phyloP scores from a whole-genome alignment of 345 rosid species.

The Aurinia saxatilis region DNA sequence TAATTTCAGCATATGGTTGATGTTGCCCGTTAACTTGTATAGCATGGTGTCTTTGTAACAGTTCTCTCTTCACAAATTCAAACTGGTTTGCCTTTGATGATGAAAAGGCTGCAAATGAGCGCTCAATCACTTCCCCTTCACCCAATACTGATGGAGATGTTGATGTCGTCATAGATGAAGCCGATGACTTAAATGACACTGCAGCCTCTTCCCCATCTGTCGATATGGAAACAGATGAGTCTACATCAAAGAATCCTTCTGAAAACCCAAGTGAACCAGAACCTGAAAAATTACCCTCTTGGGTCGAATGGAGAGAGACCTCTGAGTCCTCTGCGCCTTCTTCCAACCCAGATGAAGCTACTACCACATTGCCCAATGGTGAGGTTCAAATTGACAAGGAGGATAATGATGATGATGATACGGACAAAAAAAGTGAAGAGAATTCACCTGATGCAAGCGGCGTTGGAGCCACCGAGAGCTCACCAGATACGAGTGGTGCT shows the following conservation, averaged over 20 bases:
- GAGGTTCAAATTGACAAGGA: slow-evolving; percentile 31
- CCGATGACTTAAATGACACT: slow-evolving; percentile 40
- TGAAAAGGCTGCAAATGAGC: slow-evolving; percentile 49
- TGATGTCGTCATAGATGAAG: slow-evolving; percentile 42
- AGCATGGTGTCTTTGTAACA: slow-evolving; percentile 38
- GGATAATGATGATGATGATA: slow-evolving; percentile 32
- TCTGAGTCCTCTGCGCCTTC: slow-evolving; percentile 42
- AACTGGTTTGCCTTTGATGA: slow-evolving; percentile 92
- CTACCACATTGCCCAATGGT: slow-evolving; percentile 33
- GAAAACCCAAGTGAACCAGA: slow-evolving; percentile 38
- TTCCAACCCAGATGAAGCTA: slow-evolving; percentile 28
- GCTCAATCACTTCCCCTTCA: slow-evolving; percentile 55
- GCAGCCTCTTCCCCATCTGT: slow-evolving; percentile 40
- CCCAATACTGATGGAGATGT: slow-evolving; percentile 44
- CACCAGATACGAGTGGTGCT: not conserved
- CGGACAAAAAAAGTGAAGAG: slow-evolving; percentile 12
- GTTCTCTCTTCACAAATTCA: slow-evolving; percentile 77
- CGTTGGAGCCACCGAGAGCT: not conserved
- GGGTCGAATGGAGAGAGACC: slow-evolving; percentile 88
- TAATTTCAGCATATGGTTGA: not conserved
- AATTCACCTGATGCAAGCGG: not conserved
- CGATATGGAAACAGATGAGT: slow-evolving; percentile 36
- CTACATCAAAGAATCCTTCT: slow-evolving; percentile 26
- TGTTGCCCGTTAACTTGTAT: not conserved
- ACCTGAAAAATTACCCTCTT: slow-evolving; percentile 49